These are phyloP conservation scores for Pseudogymnoascus sp. DNA, from an alignment of 2,329 filamentous ascomycete species.

Conservation along the genomic window DNA sequence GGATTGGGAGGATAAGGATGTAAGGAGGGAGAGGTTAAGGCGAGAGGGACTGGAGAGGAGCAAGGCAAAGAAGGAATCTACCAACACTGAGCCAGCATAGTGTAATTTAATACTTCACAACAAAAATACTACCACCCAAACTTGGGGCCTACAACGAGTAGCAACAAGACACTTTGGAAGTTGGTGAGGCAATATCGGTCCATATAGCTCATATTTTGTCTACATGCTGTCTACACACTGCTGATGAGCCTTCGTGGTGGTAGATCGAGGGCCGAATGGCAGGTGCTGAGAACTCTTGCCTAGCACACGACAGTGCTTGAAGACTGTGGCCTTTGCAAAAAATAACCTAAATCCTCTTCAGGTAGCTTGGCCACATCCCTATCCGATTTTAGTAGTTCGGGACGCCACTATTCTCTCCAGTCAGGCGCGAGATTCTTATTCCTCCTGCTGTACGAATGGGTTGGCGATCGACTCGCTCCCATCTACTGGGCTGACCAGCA, in stretches of 20 bases:
- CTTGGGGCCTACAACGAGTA: neutral
- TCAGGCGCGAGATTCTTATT: conserved; percentile 35
- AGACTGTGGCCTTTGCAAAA: neutral
- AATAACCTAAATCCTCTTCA: neutral
- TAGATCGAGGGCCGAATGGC: neutral
- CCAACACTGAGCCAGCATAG: neutral
- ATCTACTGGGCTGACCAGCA: conserved; percentile 85
- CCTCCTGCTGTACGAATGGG: conserved; percentile 72
- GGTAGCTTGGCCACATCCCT: neutral
- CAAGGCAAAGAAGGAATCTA: conserved; percentile 1
- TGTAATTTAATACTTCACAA: neutral
- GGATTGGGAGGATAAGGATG: conserved; percentile 46
- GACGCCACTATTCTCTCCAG: neutral
- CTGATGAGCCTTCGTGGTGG: neutral
- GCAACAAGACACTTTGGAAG: neutral
- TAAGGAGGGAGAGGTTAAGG: conserved; percentile 46
- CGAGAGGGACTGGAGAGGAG: conserved; percentile 48
- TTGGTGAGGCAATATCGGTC: neutral
- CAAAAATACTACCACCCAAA: neutral
- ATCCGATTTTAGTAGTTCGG: neutral
- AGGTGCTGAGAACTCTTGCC: conserved; percentile 4
- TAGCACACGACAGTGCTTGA: conserved; percentile 6
- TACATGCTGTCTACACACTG: conserved; percentile 6
- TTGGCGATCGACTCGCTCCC: conserved; percentile 95
- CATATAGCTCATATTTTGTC: conserved; percentile 3